Conservation (phyloP, 1,284 basidiomycete species). For the Thelephora terrestris region DNA sequence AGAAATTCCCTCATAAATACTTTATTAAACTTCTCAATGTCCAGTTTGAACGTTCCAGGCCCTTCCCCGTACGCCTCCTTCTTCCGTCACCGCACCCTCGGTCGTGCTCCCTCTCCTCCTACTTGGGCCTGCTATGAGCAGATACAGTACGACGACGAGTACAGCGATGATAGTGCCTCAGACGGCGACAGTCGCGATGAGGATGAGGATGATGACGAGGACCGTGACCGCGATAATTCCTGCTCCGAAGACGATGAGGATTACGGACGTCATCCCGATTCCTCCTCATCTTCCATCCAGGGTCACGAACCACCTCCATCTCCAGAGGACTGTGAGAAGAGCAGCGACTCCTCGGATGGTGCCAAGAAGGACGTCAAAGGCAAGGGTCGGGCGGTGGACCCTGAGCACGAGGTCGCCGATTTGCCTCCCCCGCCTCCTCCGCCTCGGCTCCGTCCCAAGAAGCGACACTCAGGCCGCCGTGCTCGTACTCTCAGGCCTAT, state of each 20-base stretch:
- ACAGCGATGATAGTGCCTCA: constrained; percentile 32
- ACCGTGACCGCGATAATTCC: constrained; percentile 31
- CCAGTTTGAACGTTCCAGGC: constrained; percentile 30
- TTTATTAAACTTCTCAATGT: background rate
- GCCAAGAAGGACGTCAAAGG: constrained; percentile 58
- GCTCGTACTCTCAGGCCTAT: constrained; percentile 61
- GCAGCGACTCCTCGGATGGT: constrained; percentile 18
- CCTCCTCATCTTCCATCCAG: background rate
- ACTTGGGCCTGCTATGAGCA: constrained; percentile 83
- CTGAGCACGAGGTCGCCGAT: constrained; percentile 32
- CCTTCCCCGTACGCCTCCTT: constrained; percentile 32
- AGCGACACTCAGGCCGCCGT: constrained; percentile 47
- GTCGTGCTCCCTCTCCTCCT: constrained; percentile 68
- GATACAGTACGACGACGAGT: constrained; percentile 48
- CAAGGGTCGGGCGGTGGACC: constrained; percentile 65
- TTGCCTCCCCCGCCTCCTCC: background rate
- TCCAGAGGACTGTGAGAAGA: constrained; percentile 23
- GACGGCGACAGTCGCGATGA: constrained; percentile 19
- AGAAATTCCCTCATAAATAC: background rate
- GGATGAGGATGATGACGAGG: constrained; percentile 19
- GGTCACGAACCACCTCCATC: background rate
- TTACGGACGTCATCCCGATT: constrained; percentile 30
- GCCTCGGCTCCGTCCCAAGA: constrained; percentile 26
- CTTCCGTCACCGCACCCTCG: constrained; percentile 61
- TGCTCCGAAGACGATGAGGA: constrained; percentile 68